A percentile compares a stretch with the other conserved stretches of the same genome.
Evolutionary conservation across 768 basidiomycete species (phyloP).

Genomic region (Cystobasidium ongulense): DNA sequence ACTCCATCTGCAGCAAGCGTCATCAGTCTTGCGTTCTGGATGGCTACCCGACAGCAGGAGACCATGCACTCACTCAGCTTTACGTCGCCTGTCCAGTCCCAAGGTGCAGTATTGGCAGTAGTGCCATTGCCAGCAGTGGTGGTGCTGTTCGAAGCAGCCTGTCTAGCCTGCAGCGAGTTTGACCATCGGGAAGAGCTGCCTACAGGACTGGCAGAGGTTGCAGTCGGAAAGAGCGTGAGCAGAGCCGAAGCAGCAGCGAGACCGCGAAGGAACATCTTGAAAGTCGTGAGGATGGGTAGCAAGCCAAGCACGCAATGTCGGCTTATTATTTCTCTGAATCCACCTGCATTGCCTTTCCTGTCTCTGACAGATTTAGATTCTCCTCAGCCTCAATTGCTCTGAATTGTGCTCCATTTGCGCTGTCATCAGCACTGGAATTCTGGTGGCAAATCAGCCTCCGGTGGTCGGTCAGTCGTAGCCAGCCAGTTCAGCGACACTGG

Average conservation of each 20-base stretch:
- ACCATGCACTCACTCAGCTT: background rate
- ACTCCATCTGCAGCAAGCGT: slow-evolving; percentile 1
- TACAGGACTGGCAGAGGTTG: background rate
- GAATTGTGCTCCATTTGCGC: background rate
- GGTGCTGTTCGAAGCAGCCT: background rate
- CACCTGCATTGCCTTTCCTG: background rate
- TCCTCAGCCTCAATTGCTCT: too few species aligned
- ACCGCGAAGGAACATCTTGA: background rate
- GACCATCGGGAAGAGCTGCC: background rate
- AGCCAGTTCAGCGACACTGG: too few species aligned
- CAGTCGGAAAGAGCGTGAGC: background rate
- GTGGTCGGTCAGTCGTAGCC: too few species aligned
- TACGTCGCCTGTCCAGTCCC: background rate
- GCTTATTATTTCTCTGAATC: background rate
- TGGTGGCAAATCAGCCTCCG: too few species aligned
- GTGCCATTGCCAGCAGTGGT: background rate
- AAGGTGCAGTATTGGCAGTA: background rate
- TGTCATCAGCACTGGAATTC: too few species aligned
- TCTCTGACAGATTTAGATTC: background rate
- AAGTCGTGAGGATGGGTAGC: background rate
- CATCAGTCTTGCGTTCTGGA: background rate
- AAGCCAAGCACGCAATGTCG: background rate
- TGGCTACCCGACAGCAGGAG: background rate
- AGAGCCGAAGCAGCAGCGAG: background rate
- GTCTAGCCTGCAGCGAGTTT: background rate